phyloP scores from a whole-genome alignment of 2,329 filamentous ascomycete genomes.

The Tolypocladium guangdongense region DNA sequence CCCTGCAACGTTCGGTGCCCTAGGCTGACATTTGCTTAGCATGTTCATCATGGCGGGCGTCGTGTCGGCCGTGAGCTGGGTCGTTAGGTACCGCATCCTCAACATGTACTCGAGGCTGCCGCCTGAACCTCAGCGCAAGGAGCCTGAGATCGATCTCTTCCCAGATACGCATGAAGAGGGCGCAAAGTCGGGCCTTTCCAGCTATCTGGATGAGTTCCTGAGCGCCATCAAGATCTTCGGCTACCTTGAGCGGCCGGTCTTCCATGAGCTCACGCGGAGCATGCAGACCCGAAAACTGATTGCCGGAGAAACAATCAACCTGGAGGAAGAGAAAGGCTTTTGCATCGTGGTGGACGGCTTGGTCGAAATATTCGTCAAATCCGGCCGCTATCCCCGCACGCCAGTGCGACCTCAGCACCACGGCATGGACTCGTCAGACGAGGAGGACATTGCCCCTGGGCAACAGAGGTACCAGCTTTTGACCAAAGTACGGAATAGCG shows the following conservation, averaged over 20 bases:
- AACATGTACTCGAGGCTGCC: conserved; percentile 95
- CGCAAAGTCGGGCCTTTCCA: conserved; percentile 82
- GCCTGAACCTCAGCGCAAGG: conserved; percentile 89
- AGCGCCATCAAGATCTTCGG: conserved; percentile 99
- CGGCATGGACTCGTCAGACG: conserved; percentile 37
- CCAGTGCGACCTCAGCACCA: conserved; percentile 11
- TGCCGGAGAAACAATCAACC: conserved; percentile 84
- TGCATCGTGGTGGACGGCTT: conserved; percentile 93
- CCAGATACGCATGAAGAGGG: conserved; percentile 86
- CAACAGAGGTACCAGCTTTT: conserved; percentile 88
- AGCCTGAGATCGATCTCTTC: conserved; percentile 90
- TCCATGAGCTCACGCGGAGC: conserved; percentile 91
- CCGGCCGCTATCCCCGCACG: conserved; percentile 44
- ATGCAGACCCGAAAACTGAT: conserved; percentile 98
- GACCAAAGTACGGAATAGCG: conserved; percentile 94
- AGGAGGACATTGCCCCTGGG: conserved; percentile 56
- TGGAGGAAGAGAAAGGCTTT: conserved; percentile 97
- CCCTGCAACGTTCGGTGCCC: background rate
- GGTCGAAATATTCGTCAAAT: conserved; percentile 97
- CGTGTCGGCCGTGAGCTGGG: conserved; percentile 82
- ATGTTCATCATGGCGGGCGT: conserved; percentile 68
- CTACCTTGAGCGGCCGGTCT: conserved; percentile 90
- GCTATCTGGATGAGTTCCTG: conserved; percentile 93
- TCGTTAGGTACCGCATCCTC: conserved; percentile 87
- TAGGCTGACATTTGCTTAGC: conserved; percentile 26